Base-by-base conservation (phyloP, 331 rosid genomes). In the Pyrus hybrid region DNA sequence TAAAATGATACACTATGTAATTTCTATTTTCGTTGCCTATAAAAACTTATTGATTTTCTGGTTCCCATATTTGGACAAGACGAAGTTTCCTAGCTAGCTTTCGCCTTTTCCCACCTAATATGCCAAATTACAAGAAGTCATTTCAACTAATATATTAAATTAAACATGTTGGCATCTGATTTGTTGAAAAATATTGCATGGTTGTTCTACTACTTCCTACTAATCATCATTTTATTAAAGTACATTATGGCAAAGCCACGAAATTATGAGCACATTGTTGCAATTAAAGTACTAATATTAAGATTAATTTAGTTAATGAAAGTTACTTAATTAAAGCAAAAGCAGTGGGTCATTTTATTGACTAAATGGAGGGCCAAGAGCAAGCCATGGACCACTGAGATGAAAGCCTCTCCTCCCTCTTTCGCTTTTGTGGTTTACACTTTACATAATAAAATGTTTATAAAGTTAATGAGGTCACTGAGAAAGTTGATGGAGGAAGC, bases 401-500 rank as follows among this genome's bases (percentile, higher is more conserved):
- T 10, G 25, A 53, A 10, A 61, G 72, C 78, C 77, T 72, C 54
- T 29, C 18, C 74, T 13, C 12, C 32, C 5, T 16, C 10, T 62
- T 69, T 49, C 26, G 43, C 29, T 53, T 53, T 43, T 16, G 18
- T 5, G 28, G 2, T 61, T 69, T 49, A 18, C 58, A 26, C 25
- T 45, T 43, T 17, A 13, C 70, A 57, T 47, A 41, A 68, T 65
- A 82, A 58, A 57, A 82, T 73, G 13, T 23, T 60, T 20, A 63
- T 58, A 68, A 80, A 76, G 83, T 71, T 84, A 77, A 76, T 80
- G 80, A 85, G 80, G 79, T 86, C 78, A 87, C 35, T n/a, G 13
- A 23, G 35, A 82, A 79, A 84, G 85, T 77, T 82, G 83, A 76
- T 25, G 47, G 49, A 80, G 18, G 63, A 68, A 41, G 81, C 72